Percentiles rank a stretch among this genome's conserved stretches.
phyloP scores from a whole-genome alignment of 768 basidiomycete species.

The Porphyrellus cyaneotinctus region DNA sequence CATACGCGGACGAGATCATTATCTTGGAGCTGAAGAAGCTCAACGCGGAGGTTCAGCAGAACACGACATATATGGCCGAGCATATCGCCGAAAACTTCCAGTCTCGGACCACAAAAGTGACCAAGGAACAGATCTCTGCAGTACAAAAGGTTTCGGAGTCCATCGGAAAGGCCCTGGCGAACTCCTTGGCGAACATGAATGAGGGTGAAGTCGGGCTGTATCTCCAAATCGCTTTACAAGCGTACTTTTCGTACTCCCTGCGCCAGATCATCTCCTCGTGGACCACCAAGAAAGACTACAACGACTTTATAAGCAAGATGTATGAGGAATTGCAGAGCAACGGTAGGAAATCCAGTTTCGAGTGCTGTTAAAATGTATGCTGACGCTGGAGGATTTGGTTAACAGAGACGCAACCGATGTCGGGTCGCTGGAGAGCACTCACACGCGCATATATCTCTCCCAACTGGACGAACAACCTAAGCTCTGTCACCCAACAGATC shows the following conservation, averaged over 20 bases:
- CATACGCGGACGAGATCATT: constrained; percentile 6
- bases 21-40: constrained; percentile 7
- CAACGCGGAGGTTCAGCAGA: constrained; percentile 13
- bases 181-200: background rate
- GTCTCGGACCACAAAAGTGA: background rate
- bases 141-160: background rate
- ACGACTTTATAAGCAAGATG: constrained; percentile 2
- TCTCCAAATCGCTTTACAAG: constrained; percentile 12
- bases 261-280: constrained; percentile 8
- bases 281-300: constrained; percentile 4
- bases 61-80: constrained; percentile 9
- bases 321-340: constrained; percentile 6
- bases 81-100: background rate
- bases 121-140: background rate
- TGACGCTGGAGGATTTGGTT: background rate
- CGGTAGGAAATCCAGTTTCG: background rate
- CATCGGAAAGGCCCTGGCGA: constrained; percentile 2
- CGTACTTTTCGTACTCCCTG: constrained; percentile 1
- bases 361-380: background rate
- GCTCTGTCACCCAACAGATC: background rate
- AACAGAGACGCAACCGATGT: constrained; percentile 8
- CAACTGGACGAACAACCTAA: background rate
- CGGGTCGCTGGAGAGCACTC: constrained; percentile 14
- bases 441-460: constrained; percentile 6
- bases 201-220: background rate